These are phyloP conservation scores for Fusarium pseudograminearum DNA, from an alignment of 2,329 filamentous ascomycete genomes.

Conservation along the genomic window DNA sequence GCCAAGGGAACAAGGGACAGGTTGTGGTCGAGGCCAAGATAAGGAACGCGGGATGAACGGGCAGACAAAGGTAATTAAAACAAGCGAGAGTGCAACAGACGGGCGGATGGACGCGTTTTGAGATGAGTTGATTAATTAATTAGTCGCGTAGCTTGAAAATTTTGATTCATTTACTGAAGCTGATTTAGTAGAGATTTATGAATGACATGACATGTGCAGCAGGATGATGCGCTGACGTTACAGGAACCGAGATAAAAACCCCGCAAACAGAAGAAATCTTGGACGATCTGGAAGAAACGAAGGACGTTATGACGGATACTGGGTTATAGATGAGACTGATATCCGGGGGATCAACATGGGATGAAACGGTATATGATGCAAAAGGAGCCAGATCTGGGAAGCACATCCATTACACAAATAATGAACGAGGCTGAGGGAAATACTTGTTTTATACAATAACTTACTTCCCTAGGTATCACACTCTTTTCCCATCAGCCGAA, in stretches of 20 bases:
- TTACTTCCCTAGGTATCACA: neutral
- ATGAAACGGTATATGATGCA: conserved; percentile 42
- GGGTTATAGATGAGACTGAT: conserved; percentile 15
- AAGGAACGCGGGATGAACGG: conserved; percentile 25
- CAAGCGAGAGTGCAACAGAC: conserved; percentile 9
- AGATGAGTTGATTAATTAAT: conserved; percentile 6
- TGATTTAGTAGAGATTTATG: neutral
- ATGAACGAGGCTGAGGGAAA: conserved; percentile 24
- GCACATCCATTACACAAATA: conserved; percentile 16
- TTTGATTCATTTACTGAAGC: conserved; percentile 3
- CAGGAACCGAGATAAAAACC: conserved; percentile 29
- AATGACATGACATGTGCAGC: neutral
- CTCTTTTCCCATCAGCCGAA: conserved; percentile 7
- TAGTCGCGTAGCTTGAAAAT: conserved; percentile 10
- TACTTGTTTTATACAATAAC: neutral
- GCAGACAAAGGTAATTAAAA: conserved; percentile 18
- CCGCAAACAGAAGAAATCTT: conserved; percentile 31
- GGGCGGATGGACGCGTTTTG: neutral
- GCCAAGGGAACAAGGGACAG: conserved; percentile 31
- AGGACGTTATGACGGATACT: conserved; percentile 5
- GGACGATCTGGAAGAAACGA: conserved; percentile 25
- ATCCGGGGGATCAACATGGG: conserved; percentile 31
- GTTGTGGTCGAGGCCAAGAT: conserved; percentile 38
- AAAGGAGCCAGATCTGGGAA: conserved; percentile 34
- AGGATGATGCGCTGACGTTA: conserved; percentile 3